Evolutionary conservation across 495 filamentous ascomycete species (phyloP), one percentile per base, ranked within the genome.

Genomic region (Parathielavia appendiculata): DNA sequence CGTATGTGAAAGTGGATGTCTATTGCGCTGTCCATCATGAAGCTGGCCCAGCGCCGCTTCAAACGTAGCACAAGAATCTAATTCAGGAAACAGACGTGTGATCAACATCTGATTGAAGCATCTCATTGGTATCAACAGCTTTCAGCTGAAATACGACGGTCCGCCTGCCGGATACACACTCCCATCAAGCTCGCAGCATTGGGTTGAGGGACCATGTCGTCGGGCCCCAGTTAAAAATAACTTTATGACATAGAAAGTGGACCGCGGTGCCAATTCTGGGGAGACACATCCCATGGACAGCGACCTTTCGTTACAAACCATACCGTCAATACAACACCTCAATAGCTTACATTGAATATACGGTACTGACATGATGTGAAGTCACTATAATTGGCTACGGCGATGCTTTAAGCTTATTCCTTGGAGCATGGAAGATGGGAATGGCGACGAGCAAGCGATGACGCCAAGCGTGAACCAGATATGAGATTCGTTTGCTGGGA

Each of bases 71-170:
- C 50, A 22, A 59, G 14, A 17, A 41, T 30, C 65, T 67, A 67
- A 65, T 61, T 67, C 51, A 41, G 65, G 59, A 65, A 56, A 51
- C n/a, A 57, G 13, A 16, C 4, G 14, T 14, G n/a, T 47, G 32
- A 54, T 52, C 17, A n/a, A 26, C 39, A 26, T 4, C 22, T 8
- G 20, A 50, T 16, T 12, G 51, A 16, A 14, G 19, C 20, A 22
- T 49, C 22, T 46, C 36, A 63, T 67, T 67, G 65, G 64, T 26
- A 50, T 14, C 34, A 34, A 12, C 26, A 14, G 16, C 22, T 17
- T 44, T 52, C 57, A 65, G 66, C 66, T 69, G 63, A 66, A 62
- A 53, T 11, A 51, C 48, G 34, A 52, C 61, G 60, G 53, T 48
- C 55, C 54, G 60, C 55, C 54, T 61, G 45, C 63, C 56, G 47